Percentiles rank a stretch among this genome's conserved stretches.
These are phyloP conservation scores for Trichoderma citrinoviride DNA, from an alignment of 2,329 filamentous ascomycete genomes.

Conservation along the genomic window DNA sequence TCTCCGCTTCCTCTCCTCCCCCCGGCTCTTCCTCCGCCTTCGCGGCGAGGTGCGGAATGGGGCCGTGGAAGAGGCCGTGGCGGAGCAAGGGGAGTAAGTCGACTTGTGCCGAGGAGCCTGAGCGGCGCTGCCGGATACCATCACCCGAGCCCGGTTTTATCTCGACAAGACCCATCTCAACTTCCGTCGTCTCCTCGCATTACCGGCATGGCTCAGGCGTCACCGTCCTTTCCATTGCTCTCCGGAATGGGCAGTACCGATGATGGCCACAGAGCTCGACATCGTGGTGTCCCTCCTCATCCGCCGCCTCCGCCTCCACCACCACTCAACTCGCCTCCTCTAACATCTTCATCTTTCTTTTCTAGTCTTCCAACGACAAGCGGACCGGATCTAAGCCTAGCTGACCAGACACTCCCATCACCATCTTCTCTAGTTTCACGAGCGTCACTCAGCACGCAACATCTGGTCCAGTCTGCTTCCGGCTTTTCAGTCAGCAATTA, in stretches of 20 bases:
- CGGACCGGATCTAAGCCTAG: background rate
- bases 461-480: background rate
- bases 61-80: conserved; percentile 20
- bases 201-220: background rate
- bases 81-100: conserved; percentile 8
- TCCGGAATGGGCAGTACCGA: background rate
- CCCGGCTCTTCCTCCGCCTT: conserved; percentile 18
- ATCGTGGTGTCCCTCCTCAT: conserved; percentile 3
- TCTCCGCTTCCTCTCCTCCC: conserved; percentile 24
- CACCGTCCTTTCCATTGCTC: background rate
- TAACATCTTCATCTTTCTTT: background rate
- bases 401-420: background rate
- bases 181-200: background rate
- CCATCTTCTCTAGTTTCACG: background rate
- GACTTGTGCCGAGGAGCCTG: conserved; percentile 19
- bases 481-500: background rate
- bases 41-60: conserved; percentile 14
- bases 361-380: background rate
- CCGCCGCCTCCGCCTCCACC: conserved; percentile 12
- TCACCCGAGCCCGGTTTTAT: conserved; percentile 2
- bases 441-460: background rate
- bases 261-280: background rate
- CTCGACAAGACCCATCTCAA: conserved; percentile 1
- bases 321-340: background rate
- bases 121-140: conserved; percentile 20